A percentile compares a stretch with the other conserved stretches of the same genome.
These are phyloP conservation scores for Adansonia gregorii DNA, from an alignment of 441 rosid genomes.

Conservation along the genomic window DNA sequence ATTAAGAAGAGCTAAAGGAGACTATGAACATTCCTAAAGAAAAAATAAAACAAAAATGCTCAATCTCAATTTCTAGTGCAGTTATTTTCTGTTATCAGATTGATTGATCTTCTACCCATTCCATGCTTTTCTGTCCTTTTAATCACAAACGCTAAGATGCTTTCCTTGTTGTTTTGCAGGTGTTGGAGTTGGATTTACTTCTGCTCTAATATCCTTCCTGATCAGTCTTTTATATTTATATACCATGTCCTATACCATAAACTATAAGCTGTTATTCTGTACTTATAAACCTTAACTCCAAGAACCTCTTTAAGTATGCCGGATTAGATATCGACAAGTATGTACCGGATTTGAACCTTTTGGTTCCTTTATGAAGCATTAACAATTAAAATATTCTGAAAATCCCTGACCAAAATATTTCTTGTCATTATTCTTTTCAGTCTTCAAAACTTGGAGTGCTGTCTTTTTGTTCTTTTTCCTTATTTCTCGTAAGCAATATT, in stretches of 20 bases:
- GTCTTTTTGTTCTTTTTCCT: conserved; percentile 97
- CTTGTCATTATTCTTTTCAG: conserved; percentile 46
- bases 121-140: conserved; percentile 12
- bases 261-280: conserved; percentile 29
- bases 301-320: conserved; percentile 97
- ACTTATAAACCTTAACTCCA: conserved; percentile 77
- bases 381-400: conserved; percentile 18
- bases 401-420: conserved; percentile 28
- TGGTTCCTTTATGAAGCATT: conserved; percentile 25
- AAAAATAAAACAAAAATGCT: not conserved
- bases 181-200: conserved; percentile 95
- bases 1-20: not conserved
- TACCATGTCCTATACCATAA: conserved; percentile 7
- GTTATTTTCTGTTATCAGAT: not conserved
- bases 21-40: not conserved
- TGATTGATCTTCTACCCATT: not conserved
- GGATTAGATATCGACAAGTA: conserved; percentile 97
- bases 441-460: conserved; percentile 97
- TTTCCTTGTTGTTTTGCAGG: conserved; percentile 55
- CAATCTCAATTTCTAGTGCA: not conserved
- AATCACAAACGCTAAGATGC: conserved; percentile 32
- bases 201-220: conserved; percentile 92
- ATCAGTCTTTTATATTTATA: conserved; percentile 26
- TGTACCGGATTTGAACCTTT: conserved; percentile 40
- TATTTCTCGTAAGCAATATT: conserved; percentile 87